These are phyloP conservation scores for Sphaceloma murrayae DNA, from an alignment of 2,329 filamentous ascomycete genomes.

Conservation along the genomic window DNA sequence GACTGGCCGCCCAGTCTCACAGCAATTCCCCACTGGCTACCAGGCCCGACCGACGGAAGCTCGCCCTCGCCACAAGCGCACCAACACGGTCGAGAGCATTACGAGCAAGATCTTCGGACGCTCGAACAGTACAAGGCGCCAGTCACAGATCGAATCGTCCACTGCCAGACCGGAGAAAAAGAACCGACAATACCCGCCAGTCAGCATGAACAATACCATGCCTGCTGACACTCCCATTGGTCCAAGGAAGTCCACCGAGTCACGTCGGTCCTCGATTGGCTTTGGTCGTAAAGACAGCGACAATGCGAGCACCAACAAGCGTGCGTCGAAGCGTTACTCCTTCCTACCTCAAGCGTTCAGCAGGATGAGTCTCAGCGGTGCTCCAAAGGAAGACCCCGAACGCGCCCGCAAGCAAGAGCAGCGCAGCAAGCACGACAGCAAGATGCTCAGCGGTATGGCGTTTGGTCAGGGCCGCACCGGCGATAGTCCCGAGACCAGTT, in stretches of 20 bases:
- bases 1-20: slow-evolving; percentile 52
- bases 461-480: slow-evolving; percentile 37
- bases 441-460: slow-evolving; percentile 30
- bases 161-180: slow-evolving; percentile 44
- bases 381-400: slow-evolving; percentile 30
- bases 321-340: slow-evolving; percentile 41
- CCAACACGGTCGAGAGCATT: slow-evolving; percentile 48
- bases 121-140: slow-evolving; percentile 32
- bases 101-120: slow-evolving; percentile 78
- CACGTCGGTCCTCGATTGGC: slow-evolving; percentile 40
- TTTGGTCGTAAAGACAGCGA: slow-evolving; percentile 41
- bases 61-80: slow-evolving; percentile 49
- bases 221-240: slow-evolving; percentile 45
- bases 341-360: slow-evolving; percentile 42
- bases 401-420: slow-evolving; percentile 26
- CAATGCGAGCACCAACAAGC: slow-evolving; percentile 26
- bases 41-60: slow-evolving; percentile 42
- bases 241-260: slow-evolving; percentile 40
- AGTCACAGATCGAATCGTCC: slow-evolving; percentile 23
- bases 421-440: slow-evolving; percentile 27
- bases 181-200: slow-evolving; percentile 69
- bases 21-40: slow-evolving; percentile 42
- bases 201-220: slow-evolving; percentile 74
- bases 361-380: slow-evolving; percentile 33
- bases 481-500: slow-evolving; percentile 36